Evolutionary conservation across 2,329 filamentous ascomycete genomes (phyloP), one percentile per base, ranked within the genome.

Genomic region (Aspergillus sojae): DNA sequence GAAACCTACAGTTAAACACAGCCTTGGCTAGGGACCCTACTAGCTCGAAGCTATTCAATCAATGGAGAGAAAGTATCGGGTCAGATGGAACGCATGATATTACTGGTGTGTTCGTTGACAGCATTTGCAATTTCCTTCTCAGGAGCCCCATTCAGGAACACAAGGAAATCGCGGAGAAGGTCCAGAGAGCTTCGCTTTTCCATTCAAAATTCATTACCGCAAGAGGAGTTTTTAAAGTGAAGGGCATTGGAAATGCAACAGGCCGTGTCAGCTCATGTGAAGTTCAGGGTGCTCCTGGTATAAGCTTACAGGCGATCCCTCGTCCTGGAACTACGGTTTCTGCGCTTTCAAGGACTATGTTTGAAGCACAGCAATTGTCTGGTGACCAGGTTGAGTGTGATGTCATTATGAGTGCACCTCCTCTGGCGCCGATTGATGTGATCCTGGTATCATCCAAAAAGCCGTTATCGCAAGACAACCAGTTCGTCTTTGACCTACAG

Each of bases 61-160:
- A 53, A 53, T 53, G 48, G 26, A 30, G 14, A 30, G 48, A 53
- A 28, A 53, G 48, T 53, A 53, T 53, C 30, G 48, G 26, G 48
- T n/a, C 48, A 53, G 30, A 23, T 53, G 48, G 28, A 26, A 53
- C 48, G 26, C 48, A 53, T 53, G 48, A 30, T 53, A 53, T 53
- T 53, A 53, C 48, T 23, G 28, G 48, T 53, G 48, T 53, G n/a
- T 53, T 53, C 26, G 48, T 53, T 32, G 48, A 53, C 30, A 53
- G 48, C 48, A 53, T 53, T 53, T 53, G 48, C 48, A 53, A 53
- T 53, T 53, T 53, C 48, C 48, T 53, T 23, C 48, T 53, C 30
- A 32, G 48, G 48, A 53, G 48, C 30, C 48, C 48, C 30, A 53
- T 53, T 53, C 26, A 53, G 48, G 48, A 53, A 53, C 48, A 53